Evolutionary conservation across 331 rosid species (phyloP), one percentile per base, ranked within the genome.

Genomic region (Quercus phellos): DNA sequence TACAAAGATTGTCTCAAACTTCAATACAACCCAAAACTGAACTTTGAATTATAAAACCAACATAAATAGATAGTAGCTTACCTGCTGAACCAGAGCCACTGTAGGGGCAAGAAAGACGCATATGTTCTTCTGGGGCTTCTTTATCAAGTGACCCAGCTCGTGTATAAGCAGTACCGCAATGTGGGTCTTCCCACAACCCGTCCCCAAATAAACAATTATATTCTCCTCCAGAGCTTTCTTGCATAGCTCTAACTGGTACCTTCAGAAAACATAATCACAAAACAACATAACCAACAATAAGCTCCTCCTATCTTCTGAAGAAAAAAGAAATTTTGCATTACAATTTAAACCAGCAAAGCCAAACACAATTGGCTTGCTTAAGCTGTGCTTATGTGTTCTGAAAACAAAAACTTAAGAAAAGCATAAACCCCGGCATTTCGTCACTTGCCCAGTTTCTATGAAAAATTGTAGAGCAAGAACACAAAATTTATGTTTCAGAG

Each of bases 161-260:
- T 89, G 79, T 27, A 94, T 90, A 63, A 94, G 94, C 84, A 94
- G 85, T 75, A 92, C 90, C 18, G 99, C 92, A 34, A 94, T 90
- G 89, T 87, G 99, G 61, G 99, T 94, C 89, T 94, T 94, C 73
- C 99, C 99, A 79, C 91, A 89, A 72, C 99, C 99, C 24, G 99
- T 94, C 78, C 91, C 99, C 79, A 94, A 78, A 84, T 89, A 94
- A 59, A 94, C 97, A 74, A 94, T 88, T 76, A 88, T 83, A 79
- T 94, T 94, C 88, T 94, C 97, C 85, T 92, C 90, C 88, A 88
- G 22, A 69, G 99, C 99, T 81, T 82, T 88, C 84, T 86, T 78
- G 85, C 97, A 92, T 26, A 94, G 85, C 64, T 89, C 97, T 89
- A 89, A 74, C 54, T 94, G 97, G 72, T 92, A 94, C 89, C 99